Evolutionary conservation across 805 yeast species (phyloP).

Genomic region (Candida michaelii): DNA sequence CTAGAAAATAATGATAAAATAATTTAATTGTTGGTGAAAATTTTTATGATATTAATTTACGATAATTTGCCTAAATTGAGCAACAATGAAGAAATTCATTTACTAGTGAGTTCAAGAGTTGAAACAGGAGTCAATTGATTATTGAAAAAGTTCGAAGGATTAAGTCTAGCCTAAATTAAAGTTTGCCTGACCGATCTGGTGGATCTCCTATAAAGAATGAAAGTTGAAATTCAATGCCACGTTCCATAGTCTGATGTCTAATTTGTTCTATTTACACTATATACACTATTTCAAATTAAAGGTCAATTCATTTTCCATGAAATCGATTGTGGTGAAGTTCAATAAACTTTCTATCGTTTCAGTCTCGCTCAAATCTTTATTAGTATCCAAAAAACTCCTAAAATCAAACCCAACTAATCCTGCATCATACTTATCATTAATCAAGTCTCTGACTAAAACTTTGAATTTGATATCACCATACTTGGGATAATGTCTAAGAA

Average conservation of each 20-base stretch:
- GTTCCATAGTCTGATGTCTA: too few relatives aligned
- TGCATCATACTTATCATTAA: constrained; percentile 6
- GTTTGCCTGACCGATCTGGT: too few relatives aligned
- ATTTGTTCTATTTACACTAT: constrained; percentile 1
- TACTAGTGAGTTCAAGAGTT: too few relatives aligned
- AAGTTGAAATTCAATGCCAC: too few relatives aligned
- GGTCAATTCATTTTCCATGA: constrained; percentile 34
- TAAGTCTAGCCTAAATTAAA: too few relatives aligned
- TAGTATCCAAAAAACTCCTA: constrained; percentile 20
- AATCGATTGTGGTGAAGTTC: constrained; percentile 29
- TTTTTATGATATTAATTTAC: neutral
- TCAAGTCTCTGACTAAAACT: constrained; percentile 16
- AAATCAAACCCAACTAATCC: constrained; percentile 13
- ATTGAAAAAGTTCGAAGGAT: too few relatives aligned
- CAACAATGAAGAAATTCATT: too few relatives aligned
- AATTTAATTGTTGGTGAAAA: neutral
- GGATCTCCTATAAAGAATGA: too few relatives aligned
- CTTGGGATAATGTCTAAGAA: constrained; percentile 26
- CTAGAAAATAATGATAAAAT: neutral
- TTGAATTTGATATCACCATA: constrained; percentile 19
- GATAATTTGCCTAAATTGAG: too few relatives aligned
- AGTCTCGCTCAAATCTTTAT: constrained; percentile 17
- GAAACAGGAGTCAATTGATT: too few relatives aligned
- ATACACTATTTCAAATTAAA: constrained; percentile 15
- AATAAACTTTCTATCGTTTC: constrained; percentile 10